Base-by-base conservation (phyloP, 768 basidiomycete genomes). In the Collybiopsis confluens region DNA sequence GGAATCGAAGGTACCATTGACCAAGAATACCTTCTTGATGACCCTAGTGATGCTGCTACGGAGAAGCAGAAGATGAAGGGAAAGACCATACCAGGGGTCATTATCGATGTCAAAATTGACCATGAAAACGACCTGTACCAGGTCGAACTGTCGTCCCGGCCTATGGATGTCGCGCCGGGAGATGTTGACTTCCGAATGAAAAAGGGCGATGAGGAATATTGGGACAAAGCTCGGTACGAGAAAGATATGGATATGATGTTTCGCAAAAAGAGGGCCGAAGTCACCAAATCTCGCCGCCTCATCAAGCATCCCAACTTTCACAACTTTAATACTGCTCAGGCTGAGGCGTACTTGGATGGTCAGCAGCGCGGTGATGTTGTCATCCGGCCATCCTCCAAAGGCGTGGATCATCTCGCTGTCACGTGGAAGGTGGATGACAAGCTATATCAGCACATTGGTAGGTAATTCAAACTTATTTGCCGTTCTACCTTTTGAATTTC, bases 231-330 rank as follows among this genome's bases (percentile, higher is more conserved):
- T n/a, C 83, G 78, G 49, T 76, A 78, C 59, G 79, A 83, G 26
- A 82, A 81, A 56, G 89, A 94, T 63, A 67, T 71, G 58, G 89
- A 93, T 56, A 71, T 91, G 59, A 72, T 88, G 57, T 81, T 79
- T 21, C 80, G 91, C 58, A 95, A 91, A 72, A 95, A 92, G 73
- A 77, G 90, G 44, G 84, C 90, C 1, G 88, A 92, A 63, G 86
- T 83, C 8, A 88, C 90, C 60, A 79, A 81, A 56, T 81, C 84
- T 33, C 82, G 92, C 56, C 78, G 96, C 23, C 84, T 96, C 50
- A 91, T 99, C 73, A 93, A 98, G 66, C 97, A 99, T 67, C 97
- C 96, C 2, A 94, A 96, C 68, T 99, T 98, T 81, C 90, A 95
- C 65, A 92, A 97, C 64, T 86, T 96, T 76, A 95, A 92, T 59